Conservation (phyloP, 345 rosid species). For the Gynandropsis gynandra region DNA sequence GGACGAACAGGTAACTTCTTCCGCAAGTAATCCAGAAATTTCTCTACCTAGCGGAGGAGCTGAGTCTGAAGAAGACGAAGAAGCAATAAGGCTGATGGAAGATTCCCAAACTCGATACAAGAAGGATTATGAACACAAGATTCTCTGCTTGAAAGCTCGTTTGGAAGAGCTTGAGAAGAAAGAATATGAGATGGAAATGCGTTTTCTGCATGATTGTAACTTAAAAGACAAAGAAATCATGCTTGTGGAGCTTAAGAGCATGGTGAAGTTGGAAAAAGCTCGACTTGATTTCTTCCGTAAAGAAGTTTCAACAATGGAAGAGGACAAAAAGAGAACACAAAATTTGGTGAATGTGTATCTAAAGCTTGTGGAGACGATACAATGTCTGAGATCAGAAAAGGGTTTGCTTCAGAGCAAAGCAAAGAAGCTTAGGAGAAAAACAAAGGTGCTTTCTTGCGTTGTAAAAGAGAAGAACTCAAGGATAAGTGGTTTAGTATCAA, state of each 20-base stretch:
- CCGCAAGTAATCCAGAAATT: conserved; percentile 22
- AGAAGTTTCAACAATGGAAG: conserved; percentile 43
- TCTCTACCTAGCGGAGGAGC: conserved; percentile 10
- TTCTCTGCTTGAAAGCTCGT: conserved; percentile 27
- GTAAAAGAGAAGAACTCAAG: conserved; percentile 31
- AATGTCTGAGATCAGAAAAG: conserved; percentile 32
- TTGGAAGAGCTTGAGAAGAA: conserved; percentile 45
- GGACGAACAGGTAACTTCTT: conserved; percentile 6
- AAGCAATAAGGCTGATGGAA: conserved; percentile 12
- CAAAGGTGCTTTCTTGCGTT: conserved; percentile 24
- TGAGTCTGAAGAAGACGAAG: conserved; percentile 22
- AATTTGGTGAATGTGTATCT: conserved; percentile 31
- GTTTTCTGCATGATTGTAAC: conserved; percentile 38
- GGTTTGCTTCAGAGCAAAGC: conserved; percentile 40
- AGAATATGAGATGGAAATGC: conserved; percentile 35
- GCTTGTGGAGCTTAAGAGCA: conserved; percentile 44
- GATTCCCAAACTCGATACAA: conserved; percentile 10
- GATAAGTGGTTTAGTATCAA: conserved; percentile 33
- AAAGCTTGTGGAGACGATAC: conserved; percentile 33
- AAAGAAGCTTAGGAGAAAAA: conserved; percentile 41
- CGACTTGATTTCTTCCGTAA: conserved; percentile 35
- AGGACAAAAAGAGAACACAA: conserved; percentile 36
- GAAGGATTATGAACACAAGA: conserved; percentile 24
- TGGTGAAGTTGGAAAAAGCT: conserved; percentile 34
- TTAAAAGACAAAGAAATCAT: conserved; percentile 51